Percentiles rank a stretch among this genome's conserved stretches.
These are phyloP conservation scores for Thermomucor indicae-seudaticae DNA, from an alignment of 371 early-diverging fungal species.

Conservation along the genomic window DNA sequence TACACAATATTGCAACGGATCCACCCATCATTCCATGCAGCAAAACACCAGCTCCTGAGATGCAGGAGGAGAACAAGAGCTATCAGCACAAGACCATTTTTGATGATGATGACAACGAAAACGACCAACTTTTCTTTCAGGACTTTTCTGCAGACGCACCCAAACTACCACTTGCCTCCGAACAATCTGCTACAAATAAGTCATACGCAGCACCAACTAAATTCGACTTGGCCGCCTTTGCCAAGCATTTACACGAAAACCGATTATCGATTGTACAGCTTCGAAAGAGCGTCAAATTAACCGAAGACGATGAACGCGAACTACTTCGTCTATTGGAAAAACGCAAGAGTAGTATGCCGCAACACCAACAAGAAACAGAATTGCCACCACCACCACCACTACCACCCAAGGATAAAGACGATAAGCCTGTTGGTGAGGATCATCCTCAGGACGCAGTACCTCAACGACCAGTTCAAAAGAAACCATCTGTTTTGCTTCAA, in stretches of 20 bases:
- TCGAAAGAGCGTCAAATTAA: slow-evolving; percentile 30
- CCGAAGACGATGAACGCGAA: slow-evolving; percentile 43
- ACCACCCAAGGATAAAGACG: too few species aligned
- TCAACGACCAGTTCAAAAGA: slow-evolving; percentile 7
- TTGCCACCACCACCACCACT: slow-evolving; percentile 3
- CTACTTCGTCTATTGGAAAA: slow-evolving; percentile 23
- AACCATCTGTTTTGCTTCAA: slow-evolving; percentile 14
- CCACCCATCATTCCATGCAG: slow-evolving; percentile 4
- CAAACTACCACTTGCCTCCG: neutral
- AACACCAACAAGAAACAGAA: neutral
- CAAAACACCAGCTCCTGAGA: slow-evolving; percentile 5
- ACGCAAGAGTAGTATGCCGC: slow-evolving; percentile 11
- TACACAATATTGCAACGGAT: too few species aligned
- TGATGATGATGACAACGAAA: slow-evolving; percentile 26
- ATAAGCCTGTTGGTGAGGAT: neutral
- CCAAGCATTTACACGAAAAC: slow-evolving; percentile 39
- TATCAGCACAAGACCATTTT: slow-evolving; percentile 5
- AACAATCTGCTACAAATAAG: neutral
- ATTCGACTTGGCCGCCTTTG: slow-evolving; percentile 39
- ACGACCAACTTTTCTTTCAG: slow-evolving; percentile 34
- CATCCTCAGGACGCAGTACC: neutral
- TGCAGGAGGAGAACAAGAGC: neutral
- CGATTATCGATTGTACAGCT: slow-evolving; percentile 37
- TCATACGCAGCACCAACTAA: slow-evolving; percentile 4
- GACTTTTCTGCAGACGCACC: slow-evolving; percentile 25